A percentile compares a stretch with the other conserved stretches of the same genome.
Evolutionary conservation across 176 grass and related monocot species (phyloP).

Genomic region (Musa acuminata): DNA sequence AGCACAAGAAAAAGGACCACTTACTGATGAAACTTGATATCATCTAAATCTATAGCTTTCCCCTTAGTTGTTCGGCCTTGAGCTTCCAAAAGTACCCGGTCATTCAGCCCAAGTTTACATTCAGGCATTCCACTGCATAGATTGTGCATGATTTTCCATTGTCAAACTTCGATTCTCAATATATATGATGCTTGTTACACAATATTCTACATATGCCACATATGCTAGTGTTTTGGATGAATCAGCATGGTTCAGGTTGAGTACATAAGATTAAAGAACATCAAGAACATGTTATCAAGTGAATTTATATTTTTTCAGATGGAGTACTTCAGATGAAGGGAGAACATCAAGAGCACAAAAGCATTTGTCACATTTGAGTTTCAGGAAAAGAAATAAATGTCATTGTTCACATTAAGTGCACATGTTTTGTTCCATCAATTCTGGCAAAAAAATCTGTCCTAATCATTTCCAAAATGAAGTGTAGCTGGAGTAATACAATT

Average conservation of each 20-base stretch:
- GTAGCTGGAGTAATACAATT: too few species aligned
- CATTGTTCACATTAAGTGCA: not conserved
- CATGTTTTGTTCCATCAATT: not conserved
- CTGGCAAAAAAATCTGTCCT: too few species aligned
- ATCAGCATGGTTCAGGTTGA: too few species aligned
- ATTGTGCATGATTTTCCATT: not conserved
- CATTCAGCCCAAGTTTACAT: slow-evolving; percentile 96
- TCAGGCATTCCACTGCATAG: slow-evolving; percentile 96
- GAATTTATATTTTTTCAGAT: not conserved
- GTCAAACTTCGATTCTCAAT: slow-evolving; percentile 1
- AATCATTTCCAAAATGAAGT: too few species aligned
- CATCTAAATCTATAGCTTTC: slow-evolving; percentile 98
- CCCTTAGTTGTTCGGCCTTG: slow-evolving; percentile 95
- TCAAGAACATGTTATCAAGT: not conserved
- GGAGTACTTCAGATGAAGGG: not conserved
- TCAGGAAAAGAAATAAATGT: not conserved
- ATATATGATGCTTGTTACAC: not conserved
- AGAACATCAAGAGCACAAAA: not conserved
- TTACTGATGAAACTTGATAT: slow-evolving; percentile 99
- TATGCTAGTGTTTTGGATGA: too few species aligned
- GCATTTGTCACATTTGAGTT: not conserved
- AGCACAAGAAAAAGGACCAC: slow-evolving; percentile 10
- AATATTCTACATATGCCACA: not conserved
- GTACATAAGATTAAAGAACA: too few species aligned
- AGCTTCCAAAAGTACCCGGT: slow-evolving; percentile 96